These are phyloP conservation scores for Blastocystis sp. DNA, from an alignment of 352 stramenopile genomes.

Conservation along the genomic window DNA sequence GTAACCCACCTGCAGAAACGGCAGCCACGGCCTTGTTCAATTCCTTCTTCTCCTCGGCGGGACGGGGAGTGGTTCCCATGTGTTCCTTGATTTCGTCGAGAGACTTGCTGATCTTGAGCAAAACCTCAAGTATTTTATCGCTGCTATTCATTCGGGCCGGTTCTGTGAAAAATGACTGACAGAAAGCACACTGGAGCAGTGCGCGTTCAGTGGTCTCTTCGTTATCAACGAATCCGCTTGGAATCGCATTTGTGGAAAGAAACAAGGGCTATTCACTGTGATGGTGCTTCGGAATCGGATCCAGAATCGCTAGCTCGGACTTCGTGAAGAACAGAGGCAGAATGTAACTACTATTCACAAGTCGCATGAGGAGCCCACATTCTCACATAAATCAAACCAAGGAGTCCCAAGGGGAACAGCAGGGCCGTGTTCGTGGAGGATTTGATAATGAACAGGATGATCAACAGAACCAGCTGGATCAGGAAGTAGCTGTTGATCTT, in stretches of 20 bases:
- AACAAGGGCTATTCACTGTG: neutral
- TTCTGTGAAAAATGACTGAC: too few species aligned
- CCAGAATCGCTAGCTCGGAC: conserved; percentile 8
- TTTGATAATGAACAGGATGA: conserved; percentile 2
- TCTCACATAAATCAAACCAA: conserved; percentile 46
- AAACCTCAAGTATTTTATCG: conserved; percentile 26
- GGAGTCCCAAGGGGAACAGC: conserved; percentile 41
- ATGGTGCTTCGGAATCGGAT: conserved; percentile 30
- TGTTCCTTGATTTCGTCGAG: conserved; percentile 50
- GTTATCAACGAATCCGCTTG: too few species aligned
- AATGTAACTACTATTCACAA: neutral
- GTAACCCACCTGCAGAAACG: too few species aligned
- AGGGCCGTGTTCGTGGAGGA: conserved; percentile 15
- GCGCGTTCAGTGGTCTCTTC: too few species aligned
- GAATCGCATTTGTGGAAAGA: too few species aligned
- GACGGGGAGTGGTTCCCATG: neutral
- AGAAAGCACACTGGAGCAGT: too few species aligned
- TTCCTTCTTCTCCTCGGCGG: too few species aligned
- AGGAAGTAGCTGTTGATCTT: conserved; percentile 50
- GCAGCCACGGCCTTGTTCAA: too few species aligned
- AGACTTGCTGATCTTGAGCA: conserved; percentile 56
- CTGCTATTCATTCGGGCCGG: neutral
- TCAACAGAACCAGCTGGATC: conserved; percentile 20
- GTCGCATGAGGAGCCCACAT: neutral
- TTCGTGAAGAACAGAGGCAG: conserved; percentile 49